Evolutionary conservation across 192 early-diverging fungal genomes (phyloP).

Genomic region (Chytriomyces hyalinus): DNA sequence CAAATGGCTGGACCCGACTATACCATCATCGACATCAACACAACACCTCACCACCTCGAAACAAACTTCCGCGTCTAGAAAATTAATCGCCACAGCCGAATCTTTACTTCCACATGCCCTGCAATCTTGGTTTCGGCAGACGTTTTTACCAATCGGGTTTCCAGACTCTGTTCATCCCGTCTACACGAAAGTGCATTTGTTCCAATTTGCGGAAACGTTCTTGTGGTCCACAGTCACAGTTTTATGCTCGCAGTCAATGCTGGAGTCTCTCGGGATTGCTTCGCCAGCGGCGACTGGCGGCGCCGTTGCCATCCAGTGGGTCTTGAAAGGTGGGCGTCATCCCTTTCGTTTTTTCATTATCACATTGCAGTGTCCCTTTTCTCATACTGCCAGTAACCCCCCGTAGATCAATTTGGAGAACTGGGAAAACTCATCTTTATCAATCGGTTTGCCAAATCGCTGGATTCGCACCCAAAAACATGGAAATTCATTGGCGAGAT

Average conservation of each 20-base stretch:
- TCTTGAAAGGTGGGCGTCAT: constrained; percentile 63
- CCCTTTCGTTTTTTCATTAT: background rate
- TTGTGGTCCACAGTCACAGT: constrained; percentile 68
- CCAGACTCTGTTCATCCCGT: constrained; percentile 62
- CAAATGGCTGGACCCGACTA: constrained; percentile 10
- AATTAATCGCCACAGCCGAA: background rate
- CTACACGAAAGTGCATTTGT: constrained; percentile 63
- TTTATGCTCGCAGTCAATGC: constrained; percentile 70
- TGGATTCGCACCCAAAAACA: constrained; percentile 76
- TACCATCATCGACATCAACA: background rate
- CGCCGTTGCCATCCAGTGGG: constrained; percentile 74
- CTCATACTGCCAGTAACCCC: background rate
- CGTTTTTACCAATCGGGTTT: constrained; percentile 68
- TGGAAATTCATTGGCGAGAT: constrained; percentile 75
- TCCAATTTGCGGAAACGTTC: constrained; percentile 68
- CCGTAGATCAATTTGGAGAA: constrained; percentile 43
- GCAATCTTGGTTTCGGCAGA: constrained; percentile 50
- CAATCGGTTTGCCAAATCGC: constrained; percentile 65
- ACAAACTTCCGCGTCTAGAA: constrained; percentile 3
- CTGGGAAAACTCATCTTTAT: constrained; percentile 76
- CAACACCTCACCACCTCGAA: background rate
- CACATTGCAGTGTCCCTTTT: background rate
- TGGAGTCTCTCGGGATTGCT: constrained; percentile 64
- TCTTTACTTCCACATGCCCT: constrained; percentile 19
- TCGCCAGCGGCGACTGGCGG: constrained; percentile 59